Base-by-base conservation (phyloP, 2,329 filamentous ascomycete genomes). In the Exophiala sp. region DNA sequence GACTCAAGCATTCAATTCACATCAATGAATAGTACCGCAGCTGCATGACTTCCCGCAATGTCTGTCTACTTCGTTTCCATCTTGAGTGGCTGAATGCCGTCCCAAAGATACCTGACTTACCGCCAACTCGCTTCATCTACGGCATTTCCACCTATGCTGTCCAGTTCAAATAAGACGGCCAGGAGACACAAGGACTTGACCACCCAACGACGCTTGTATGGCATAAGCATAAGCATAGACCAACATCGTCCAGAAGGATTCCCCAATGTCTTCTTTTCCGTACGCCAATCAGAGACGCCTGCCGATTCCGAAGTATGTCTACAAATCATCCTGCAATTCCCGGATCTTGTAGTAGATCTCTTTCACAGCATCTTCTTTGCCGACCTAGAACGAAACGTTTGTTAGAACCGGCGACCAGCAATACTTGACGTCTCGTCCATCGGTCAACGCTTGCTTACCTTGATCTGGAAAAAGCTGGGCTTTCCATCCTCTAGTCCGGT, bases 401-500 rank as follows among this genome's bases (percentile, higher is more conserved):
- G 52, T 30, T 13, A 29, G 38, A 41, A n/a, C n/a, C n/a, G n/a
- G n/a, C n/a, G n/a, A n/a, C n/a, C n/a, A n/a, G n/a, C n/a, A n/a
- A n/a, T n/a, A n/a, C n/a, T n/a, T n/a, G n/a, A n/a, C n/a, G n/a
- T n/a, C n/a, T n/a, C n/a, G n/a, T n/a, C n/a, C n/a, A n/a, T n/a
- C n/a, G n/a, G n/a, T n/a, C n/a, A n/a, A n/a, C n/a, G n/a, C n/a
- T n/a, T 39, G 41, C 69, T 60, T 68, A 82, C 80, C 68, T 79
- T 79, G 29, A 83, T 65, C 56, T 81, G 67, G 48, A 80, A 68
- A 50, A 75, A 70, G 30, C 78, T 71, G 9, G 69, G 68, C 49
- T 72, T 74, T 4, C 73, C 76, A 41, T 77, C 72, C 53, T 80
- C 76, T 4, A 76, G 68, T 43, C 77, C 76, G 52, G 75, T 73